Percentiles rank a stretch among this genome's conserved stretches.
phyloP scores from a whole-genome alignment of 2,329 filamentous ascomycete species.

The Fusarium staphyleae region DNA sequence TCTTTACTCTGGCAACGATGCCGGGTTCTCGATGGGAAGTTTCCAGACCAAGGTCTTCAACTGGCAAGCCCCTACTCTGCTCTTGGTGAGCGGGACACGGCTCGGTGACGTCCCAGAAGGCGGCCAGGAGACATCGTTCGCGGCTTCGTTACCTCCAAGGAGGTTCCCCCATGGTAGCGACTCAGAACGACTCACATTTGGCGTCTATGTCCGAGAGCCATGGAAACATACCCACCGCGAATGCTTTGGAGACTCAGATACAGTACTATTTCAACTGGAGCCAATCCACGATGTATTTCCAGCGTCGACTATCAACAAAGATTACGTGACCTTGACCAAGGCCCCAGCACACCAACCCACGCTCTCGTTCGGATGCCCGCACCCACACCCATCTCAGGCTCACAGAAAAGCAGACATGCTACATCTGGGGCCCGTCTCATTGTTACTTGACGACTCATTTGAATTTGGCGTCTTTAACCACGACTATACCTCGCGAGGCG shows the following conservation, averaged over 20 bases:
- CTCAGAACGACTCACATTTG: conserved; percentile 66
- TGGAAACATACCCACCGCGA: conserved; percentile 74
- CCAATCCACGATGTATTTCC: conserved; percentile 76
- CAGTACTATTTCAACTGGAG: conserved; percentile 73
- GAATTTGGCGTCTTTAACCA: conserved; percentile 80
- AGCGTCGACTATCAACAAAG: conserved; percentile 68
- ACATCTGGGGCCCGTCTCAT: conserved; percentile 69
- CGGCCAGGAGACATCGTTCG: conserved; percentile 63
- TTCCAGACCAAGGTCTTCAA: conserved; percentile 80
- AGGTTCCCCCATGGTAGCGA: conserved; percentile 62
- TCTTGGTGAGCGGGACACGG: conserved; percentile 72
- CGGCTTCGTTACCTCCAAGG: conserved; percentile 68
- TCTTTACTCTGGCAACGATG: conserved; percentile 73
- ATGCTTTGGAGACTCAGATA: conserved; percentile 71
- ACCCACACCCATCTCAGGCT: conserved; percentile 54
- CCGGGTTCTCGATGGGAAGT: conserved; percentile 79
- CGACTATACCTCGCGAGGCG: conserved; percentile 67
- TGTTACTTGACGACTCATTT: conserved; percentile 74
- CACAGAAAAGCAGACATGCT: conserved; percentile 53
- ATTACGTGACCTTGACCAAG: conserved; percentile 74
- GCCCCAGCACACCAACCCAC: conserved; percentile 66
- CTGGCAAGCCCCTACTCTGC: conserved; percentile 76
- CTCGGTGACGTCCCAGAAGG: conserved; percentile 57
- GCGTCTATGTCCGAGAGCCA: conserved; percentile 69
- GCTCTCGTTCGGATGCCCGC: conserved; percentile 70